Conservation (phyloP, 2,329 filamentous ascomycete species). For the Penicillium brevicompactum region DNA sequence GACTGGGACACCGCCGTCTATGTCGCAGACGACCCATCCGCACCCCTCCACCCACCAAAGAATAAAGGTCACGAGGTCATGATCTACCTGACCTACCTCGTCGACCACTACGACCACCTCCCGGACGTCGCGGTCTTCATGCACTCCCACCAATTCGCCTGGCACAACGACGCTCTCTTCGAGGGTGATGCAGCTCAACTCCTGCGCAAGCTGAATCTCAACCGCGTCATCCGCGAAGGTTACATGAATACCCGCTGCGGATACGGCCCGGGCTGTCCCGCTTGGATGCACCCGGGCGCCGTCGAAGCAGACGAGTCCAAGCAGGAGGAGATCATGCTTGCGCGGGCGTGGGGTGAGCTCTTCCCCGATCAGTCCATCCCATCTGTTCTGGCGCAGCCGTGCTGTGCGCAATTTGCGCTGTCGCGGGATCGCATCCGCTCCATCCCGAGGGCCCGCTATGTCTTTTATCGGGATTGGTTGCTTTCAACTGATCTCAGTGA, state of each 20-base stretch:
- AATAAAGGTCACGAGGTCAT: slow-evolving; percentile 67
- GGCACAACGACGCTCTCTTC: slow-evolving; percentile 62
- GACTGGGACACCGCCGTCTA: slow-evolving; percentile 54
- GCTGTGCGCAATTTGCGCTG: slow-evolving; percentile 66
- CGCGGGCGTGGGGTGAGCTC: slow-evolving; percentile 50
- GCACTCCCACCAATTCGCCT: slow-evolving; percentile 58
- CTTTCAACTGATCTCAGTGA: slow-evolving; percentile 59
- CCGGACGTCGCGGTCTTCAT: slow-evolving; percentile 63
- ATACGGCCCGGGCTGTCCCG: slow-evolving; percentile 60
- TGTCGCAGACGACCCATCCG: slow-evolving; percentile 54
- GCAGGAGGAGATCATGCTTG: slow-evolving; percentile 51
- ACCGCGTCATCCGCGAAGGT: slow-evolving; percentile 54
- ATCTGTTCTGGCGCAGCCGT: slow-evolving; percentile 60
- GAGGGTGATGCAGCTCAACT: slow-evolving; percentile 54
- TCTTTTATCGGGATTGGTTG: slow-evolving; percentile 63
- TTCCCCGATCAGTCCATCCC: slow-evolving; percentile 49
- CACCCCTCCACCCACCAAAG: slow-evolving; percentile 54
- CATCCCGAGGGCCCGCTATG: slow-evolving; percentile 56
- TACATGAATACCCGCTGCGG: slow-evolving; percentile 65
- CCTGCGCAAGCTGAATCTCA: slow-evolving; percentile 54
- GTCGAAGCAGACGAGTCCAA: slow-evolving; percentile 44
- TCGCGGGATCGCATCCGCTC: slow-evolving; percentile 59
- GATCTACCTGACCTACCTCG: slow-evolving; percentile 64
- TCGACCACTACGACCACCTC: slow-evolving; percentile 63
- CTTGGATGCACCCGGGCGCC: slow-evolving; percentile 56